phyloP scores from a whole-genome alignment of 305 asterid species.

The Vinca major region DNA sequence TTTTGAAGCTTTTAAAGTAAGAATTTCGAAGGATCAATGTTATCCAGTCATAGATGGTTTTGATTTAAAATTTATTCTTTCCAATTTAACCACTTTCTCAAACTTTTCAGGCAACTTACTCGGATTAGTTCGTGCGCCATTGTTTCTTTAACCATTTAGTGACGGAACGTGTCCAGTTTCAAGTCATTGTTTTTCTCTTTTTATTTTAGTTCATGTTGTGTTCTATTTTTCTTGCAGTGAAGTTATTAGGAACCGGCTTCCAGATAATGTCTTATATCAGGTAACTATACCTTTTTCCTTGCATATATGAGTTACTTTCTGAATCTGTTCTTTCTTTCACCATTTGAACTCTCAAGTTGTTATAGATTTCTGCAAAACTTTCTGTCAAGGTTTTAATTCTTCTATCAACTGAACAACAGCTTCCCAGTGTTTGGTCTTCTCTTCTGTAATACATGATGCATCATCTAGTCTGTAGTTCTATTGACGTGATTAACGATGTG shows the following conservation, averaged over 20 bases:
- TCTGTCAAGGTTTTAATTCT: neutral
- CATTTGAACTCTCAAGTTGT: neutral
- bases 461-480: neutral
- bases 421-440: neutral
- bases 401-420: neutral
- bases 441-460: neutral
- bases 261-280: constrained; percentile 69
- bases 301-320: neutral
- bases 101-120: no score
- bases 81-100: no score
- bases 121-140: no score
- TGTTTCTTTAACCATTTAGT: no score
- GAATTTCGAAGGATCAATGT: no score
- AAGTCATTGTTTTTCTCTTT: no score
- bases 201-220: neutral
- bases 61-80: no score
- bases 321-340: neutral
- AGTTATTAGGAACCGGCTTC: constrained; percentile 66
- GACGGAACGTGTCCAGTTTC: no score
- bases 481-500: no score
- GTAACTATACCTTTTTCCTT: constrained; percentile 25
- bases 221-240: constrained; percentile 46
- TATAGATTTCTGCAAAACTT: neutral
- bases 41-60: no score
- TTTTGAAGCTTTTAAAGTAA: no score